Evolutionary conservation across 371 early-diverging fungal species (phyloP), one percentile per base, ranked within the genome.

Genomic region (Funneliformis caledonium): DNA sequence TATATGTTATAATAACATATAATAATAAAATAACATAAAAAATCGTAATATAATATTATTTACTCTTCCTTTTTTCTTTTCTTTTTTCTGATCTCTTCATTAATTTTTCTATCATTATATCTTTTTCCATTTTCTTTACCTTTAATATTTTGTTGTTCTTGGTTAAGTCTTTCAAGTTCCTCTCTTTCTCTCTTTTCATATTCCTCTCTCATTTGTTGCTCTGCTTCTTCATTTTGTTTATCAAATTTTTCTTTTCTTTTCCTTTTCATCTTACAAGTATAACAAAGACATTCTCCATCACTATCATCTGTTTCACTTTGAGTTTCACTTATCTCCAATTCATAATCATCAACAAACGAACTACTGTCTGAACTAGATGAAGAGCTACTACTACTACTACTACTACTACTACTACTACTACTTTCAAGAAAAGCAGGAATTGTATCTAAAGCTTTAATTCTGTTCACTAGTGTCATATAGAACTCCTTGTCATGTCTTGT

Each of bases 271-370:
- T 91, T 91, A 82, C 91, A 91, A 80, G 88, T 90, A 45, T 85
- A 87, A 61, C 91, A 91, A 89, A 88, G 89, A 80, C 91, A 91
- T 11, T 88, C 89, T 75, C 89, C 91, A 78, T 89, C 89, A 76
- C 86, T 87, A 78, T 14, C 67, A 9, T 91, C 91, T 9, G 86
- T 87, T 75, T 89, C 91, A 22, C 88, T 88, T 9, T 89, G 90
- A 5, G 91, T 89, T 14, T 88, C 88, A 78, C 85, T 87, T 69
- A 89, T 82, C 5, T 81, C 78, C 52, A 70, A 78, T 68, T 84
- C 82, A 48, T 77, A 76, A 76, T 77, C 82, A 48, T 82, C 84
- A 60, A 76, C 82, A 33, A 69, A 82, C 52, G 82, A 82, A 47
- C 82, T 81, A 26, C 84, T 85, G 59, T 84, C 83, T 31, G 85